phyloP scores from a whole-genome alignment of 306 rosid genomes.

The Vigna mungo region DNA sequence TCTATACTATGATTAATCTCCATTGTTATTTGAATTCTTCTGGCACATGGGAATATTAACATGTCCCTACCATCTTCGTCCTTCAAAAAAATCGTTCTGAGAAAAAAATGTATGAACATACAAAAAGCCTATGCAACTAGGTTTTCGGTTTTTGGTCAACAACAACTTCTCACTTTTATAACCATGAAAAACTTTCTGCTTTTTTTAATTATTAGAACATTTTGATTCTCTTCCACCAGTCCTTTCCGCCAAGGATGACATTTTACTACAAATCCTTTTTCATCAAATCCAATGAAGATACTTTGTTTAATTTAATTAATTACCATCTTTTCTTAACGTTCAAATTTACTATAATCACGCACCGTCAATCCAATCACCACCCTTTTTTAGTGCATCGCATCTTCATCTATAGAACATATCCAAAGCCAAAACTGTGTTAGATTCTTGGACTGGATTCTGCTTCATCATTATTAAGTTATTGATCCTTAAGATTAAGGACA shows the following conservation, averaged over 20 bases:
- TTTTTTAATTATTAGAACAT: constrained; percentile 48
- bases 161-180: constrained; percentile 31
- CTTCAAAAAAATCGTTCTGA: too few relatives aligned
- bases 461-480: constrained; percentile 18
- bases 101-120: background rate
- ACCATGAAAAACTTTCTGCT: constrained; percentile 29
- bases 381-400: constrained; percentile 26
- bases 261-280: constrained; percentile 42
- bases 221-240: constrained; percentile 39
- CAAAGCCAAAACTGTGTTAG: constrained; percentile 36
- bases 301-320: background rate
- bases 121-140: background rate
- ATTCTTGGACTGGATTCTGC: constrained; percentile 50
- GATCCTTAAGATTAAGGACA: constrained; percentile 15
- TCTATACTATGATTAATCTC: constrained; percentile 33
- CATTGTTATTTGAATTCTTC: constrained; percentile 25
- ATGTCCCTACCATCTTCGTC: constrained; percentile 17
- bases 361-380: constrained; percentile 49
- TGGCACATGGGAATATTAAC: constrained; percentile 28
- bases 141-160: constrained; percentile 30
- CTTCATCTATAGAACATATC: constrained; percentile 45
- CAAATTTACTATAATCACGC: constrained; percentile 44
- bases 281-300: constrained; percentile 44
- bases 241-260: constrained; percentile 69
- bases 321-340: constrained; percentile 15